These are phyloP conservation scores for Vitis hybrid DNA, from an alignment of 177 flowering plant genomes.

Conservation along the genomic window DNA sequence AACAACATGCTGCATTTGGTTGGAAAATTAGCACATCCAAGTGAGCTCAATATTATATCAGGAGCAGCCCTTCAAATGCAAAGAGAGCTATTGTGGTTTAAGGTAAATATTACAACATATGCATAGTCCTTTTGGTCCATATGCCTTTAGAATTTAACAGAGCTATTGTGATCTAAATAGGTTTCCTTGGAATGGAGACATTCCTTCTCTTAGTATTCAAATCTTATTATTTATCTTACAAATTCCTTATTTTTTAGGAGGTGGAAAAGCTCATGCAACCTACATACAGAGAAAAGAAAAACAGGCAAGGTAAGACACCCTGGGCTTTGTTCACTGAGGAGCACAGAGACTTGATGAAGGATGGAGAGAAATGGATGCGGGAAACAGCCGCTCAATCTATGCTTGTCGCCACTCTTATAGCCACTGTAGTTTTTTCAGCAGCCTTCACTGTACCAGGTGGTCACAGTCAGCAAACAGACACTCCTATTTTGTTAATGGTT, in stretches of 20 bases:
- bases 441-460: constrained; percentile 8
- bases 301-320: neutral
- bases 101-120: neutral
- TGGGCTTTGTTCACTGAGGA: neutral
- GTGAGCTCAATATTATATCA: too few species aligned
- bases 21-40: neutral
- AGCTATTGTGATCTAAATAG: too few species aligned
- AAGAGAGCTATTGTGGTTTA: constrained; percentile 10
- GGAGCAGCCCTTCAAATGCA: constrained; percentile 8
- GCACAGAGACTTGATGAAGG: neutral
- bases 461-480: neutral
- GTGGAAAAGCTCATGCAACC: neutral
- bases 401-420: neutral
- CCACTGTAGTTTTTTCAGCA: constrained; percentile 8
- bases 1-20: neutral
- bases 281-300: neutral
- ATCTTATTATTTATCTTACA: too few species aligned
- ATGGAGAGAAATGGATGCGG: neutral
- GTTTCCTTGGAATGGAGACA: too few species aligned
- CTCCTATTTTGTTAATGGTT: too few species aligned
- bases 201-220: too few species aligned
- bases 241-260: neutral
- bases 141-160: too few species aligned
- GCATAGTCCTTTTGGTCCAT: too few species aligned
- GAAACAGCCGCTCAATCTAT: neutral